Percentiles rank a stretch among this genome's conserved stretches.
These are phyloP conservation scores for Malassezia dermatis DNA, from an alignment of 1,284 basidiomycete genomes.

Conservation along the genomic window DNA sequence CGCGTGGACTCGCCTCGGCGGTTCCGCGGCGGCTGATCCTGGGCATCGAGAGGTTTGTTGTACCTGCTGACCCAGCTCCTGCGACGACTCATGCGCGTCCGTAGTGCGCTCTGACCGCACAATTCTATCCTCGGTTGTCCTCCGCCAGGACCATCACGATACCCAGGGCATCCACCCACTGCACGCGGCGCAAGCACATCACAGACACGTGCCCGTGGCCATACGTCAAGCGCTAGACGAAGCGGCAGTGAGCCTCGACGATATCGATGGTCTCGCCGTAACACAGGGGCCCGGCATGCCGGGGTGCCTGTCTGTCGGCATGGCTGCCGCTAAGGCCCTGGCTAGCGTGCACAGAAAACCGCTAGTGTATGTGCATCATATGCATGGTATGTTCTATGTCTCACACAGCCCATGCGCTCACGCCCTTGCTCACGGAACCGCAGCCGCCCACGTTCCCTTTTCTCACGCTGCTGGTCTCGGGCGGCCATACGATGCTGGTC, in stretches of 20 bases:
- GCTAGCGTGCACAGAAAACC: slow-evolving; percentile 29
- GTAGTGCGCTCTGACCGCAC: slow-evolving; percentile 28
- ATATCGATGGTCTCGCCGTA: slow-evolving; percentile 42
- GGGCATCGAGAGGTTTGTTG: slow-evolving; percentile 35
- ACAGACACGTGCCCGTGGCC: slow-evolving; percentile 27
- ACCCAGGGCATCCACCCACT: slow-evolving; percentile 41
- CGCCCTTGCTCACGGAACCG: slow-evolving; percentile 25
- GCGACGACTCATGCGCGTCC: slow-evolving; percentile 44
- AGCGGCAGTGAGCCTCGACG: slow-evolving; percentile 12
- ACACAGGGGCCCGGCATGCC: slow-evolving; percentile 45
- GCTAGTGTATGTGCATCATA: slow-evolving; percentile 42
- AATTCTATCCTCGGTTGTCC: slow-evolving; percentile 33
- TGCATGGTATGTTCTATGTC: slow-evolving; percentile 23
- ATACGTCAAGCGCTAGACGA: slow-evolving; percentile 24
- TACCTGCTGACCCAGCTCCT: slow-evolving; percentile 23
- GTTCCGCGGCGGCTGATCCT: slow-evolving; percentile 20
- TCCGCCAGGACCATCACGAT: slow-evolving; percentile 35
- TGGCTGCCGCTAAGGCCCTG: slow-evolving; percentile 35
- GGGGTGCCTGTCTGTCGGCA: slow-evolving; percentile 30
- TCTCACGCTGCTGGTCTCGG: slow-evolving; percentile 39
- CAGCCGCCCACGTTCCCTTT: slow-evolving; percentile 33
- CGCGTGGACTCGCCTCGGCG: background rate
- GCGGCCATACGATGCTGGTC: slow-evolving; percentile 43
- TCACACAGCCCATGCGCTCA: slow-evolving; percentile 25
- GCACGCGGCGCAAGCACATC: slow-evolving; percentile 30